Base-by-base conservation (phyloP, 2,329 filamentous ascomycete species). In the Neurospora sp. region DNA sequence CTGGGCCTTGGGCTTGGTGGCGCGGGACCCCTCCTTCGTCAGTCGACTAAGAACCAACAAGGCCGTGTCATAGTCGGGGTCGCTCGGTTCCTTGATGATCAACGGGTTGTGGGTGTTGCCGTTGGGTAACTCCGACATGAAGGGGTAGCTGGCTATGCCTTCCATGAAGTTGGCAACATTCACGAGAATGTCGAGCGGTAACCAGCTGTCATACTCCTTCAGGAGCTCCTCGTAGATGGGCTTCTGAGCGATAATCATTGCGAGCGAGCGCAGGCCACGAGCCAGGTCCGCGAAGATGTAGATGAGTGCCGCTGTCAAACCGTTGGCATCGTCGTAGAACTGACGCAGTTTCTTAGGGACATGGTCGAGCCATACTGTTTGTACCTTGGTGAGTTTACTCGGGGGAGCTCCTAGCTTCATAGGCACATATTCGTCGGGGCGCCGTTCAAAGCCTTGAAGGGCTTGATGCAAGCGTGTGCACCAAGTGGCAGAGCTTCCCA, bases 111-210 rank as follows among this genome's bases (percentile, higher is more conserved):
- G 19, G 2, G 66, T 46, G 37, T 33, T 19, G 8, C 15, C 40
- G 3, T 33, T 39, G 8, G 70, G 66, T 12, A 72, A 10, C 8
- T 69, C 46, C 2, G 66, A 19, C 74, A 73, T 73, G 57, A 33
- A 74, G 4, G 74, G 71, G 23, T 71, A 74, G 62, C 70, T 70
- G 1, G 72, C 73, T 8, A 73, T 46, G 8, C 66, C 67, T 66
- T 74, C 74, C 66, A 71, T 69, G 65, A 69, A 72, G 65, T 66
- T 66, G 40, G 72, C 74, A 1, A 52, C 66, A 33, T 72, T 69
- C 66, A 68, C 36, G n/a, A 75, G 70, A 1, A 73, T 43, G 40
- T 73, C 70, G 3, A 71, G 62, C 4, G 72, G 71, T 28, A 70
- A 72, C 66, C 69, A 70, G n/a, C 15, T 15, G 11, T 33, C 68